A percentile compares a stretch with the other conserved stretches of the same genome.
Evolutionary conservation across 2,329 filamentous ascomycete species (phyloP).

Genomic region (Penicillium hesseltinei): DNA sequence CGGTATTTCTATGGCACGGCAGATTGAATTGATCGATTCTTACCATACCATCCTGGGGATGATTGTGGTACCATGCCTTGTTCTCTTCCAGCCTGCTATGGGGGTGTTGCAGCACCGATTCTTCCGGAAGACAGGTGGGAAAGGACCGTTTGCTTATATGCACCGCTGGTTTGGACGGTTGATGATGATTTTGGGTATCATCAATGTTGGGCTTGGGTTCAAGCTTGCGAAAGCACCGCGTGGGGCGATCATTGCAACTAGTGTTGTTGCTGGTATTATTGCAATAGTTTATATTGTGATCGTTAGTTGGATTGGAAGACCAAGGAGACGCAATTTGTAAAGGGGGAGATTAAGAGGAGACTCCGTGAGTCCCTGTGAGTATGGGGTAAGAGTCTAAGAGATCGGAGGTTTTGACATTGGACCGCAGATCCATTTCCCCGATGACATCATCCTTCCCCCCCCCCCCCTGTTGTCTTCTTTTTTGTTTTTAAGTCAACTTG

Average conservation of each 20-base stretch:
- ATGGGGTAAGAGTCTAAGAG: neutral
- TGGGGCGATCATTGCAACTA: constrained; percentile 48
- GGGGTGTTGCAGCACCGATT: constrained; percentile 53
- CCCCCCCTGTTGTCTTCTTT: too few relatives aligned
- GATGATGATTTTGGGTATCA: constrained; percentile 52
- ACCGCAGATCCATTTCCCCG: neutral
- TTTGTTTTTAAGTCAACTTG: neutral
- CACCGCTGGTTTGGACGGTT: constrained; percentile 57
- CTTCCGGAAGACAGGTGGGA: constrained; percentile 48
- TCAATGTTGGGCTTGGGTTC: constrained; percentile 59
- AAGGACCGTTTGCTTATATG: constrained; percentile 48
- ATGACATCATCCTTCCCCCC: constrained; percentile 4
- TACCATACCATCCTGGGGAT: constrained; percentile 57
- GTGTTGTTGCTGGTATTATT: constrained; percentile 50
- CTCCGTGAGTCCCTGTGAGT: neutral
- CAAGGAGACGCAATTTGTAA: neutral
- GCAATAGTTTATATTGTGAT: constrained; percentile 43
- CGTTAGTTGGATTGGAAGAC: constrained; percentile 1
- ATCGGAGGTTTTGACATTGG: neutral
- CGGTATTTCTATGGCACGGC: constrained; percentile 50
- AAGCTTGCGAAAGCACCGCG: constrained; percentile 41
- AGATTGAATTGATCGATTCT: constrained; percentile 37
- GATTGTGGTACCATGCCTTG: constrained; percentile 49
- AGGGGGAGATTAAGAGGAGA: too few relatives aligned
- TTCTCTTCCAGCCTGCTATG: constrained; percentile 57